Evolutionary conservation across 768 basidiomycete species (phyloP), one percentile per base, ranked within the genome.

Genomic region (Boletus tomentosulus): DNA sequence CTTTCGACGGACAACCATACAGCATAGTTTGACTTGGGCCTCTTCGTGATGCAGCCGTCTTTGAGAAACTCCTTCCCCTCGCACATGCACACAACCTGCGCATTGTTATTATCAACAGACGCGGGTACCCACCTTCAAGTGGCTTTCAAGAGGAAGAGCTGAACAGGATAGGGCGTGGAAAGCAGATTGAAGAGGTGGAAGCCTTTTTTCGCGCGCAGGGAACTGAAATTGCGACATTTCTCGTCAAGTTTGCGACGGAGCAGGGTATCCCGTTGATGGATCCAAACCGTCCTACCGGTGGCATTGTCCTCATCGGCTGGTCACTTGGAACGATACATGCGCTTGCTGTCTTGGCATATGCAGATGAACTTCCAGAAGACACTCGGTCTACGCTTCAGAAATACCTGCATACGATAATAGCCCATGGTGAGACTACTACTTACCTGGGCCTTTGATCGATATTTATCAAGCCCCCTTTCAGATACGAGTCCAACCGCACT

Each of bases 101-200:
- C 24, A 59, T 66, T 27, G 50, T 68, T 46, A 56, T 59, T 15
- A 16, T 66, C 16, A 57, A 68, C 35, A 56, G 65, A 46, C 67
- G 67, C 9, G 67, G 65, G 2, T 69, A 66, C 15, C 3, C 49
- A 3, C 67, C 67, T 15, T 66, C 65, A 12, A 66, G 66, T 28
- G 37, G 51, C 19, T 68, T 66, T 27, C 30, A 39, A 22, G 53
- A 63, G 1, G 43, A 53, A 1, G 63, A 63, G 12, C 2, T 63
- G 9, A 4, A 31, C 0, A 24, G 46, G 16, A 35, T 65, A 43
- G 62, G 63, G 3, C 16, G 3, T 5, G 46, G 46, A 31, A 65
- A 64, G 56, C 62, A 47, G 47, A 33, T 53, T 3, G 57, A 59
- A 3, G 62, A 63, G 3, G 31, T 38, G 1, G 62, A 59, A 34